Base-by-base conservation (phyloP, 2,329 filamentous ascomycete species). In the Pyrenochaeta sp. region DNA sequence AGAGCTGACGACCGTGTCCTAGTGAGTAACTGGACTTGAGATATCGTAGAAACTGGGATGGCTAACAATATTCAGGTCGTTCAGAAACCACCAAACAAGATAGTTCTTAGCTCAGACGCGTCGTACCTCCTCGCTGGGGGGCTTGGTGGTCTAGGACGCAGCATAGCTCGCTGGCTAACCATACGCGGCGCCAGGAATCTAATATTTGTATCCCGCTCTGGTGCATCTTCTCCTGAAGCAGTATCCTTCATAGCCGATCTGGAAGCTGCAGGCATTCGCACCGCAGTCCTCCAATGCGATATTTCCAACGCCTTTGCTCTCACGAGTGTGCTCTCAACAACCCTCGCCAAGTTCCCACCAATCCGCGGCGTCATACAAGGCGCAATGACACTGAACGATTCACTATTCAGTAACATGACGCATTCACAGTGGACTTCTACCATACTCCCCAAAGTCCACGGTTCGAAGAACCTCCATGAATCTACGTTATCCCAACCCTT, bases 371-470 rank as follows among this genome's bases (percentile, higher is more conserved):
- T 58, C 0, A 58, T 71, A 4, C 65, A 67, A 50, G 48, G 24
- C 15, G 63, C 69, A 2, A 69, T 66, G 65, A 54, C 59, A 0
- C 57, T 68, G 7, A 50, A 58, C 34, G 66, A 68, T 30, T 36
- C 48, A 0, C 36, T 63, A 0, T 64, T 70, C 44, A 42, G 43
- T 5, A 61, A 56, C 36, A 69, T 67, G 65, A 60, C 54, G 0
- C 30, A 40, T 2, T 22, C 50, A 9, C 46, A 64, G n/a, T 71
- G 66, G 66, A 45, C 30, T 0, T 22, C 52, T 0, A 42, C 54
- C 10, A 50, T 63, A 8, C 46, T 42, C 0, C 62, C 68, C 12
- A 80, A 81, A 55, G 61, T 80, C 13, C 54, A 62, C 10, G 78
- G 77, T 1, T 71, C 73, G 0, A 66, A 70, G 49, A 72, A 74